Evolutionary conservation across 306 rosid genomes (phyloP).

Genomic region (Astragalus glycyphyllos): DNA sequence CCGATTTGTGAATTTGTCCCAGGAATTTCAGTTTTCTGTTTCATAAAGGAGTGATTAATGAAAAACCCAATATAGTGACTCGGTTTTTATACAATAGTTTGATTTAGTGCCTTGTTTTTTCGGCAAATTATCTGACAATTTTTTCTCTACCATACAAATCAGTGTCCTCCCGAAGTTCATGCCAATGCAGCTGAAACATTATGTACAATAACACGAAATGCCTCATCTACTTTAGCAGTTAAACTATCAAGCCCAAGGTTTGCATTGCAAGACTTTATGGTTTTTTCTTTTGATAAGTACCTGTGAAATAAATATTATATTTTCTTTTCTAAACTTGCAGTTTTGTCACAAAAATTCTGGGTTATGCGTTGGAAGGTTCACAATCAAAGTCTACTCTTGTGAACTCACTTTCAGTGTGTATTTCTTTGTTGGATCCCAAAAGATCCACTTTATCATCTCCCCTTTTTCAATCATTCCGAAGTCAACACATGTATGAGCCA

Average conservation of each 20-base stretch:
- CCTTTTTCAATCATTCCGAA: slow-evolving; percentile 86
- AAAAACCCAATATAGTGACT: slow-evolving; percentile 14
- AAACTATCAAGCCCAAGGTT: slow-evolving; percentile 97
- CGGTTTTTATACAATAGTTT: slow-evolving; percentile 18
- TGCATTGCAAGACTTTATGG: slow-evolving; percentile 41
- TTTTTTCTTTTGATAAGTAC: not conserved
- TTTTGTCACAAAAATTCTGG: slow-evolving; percentile 77
- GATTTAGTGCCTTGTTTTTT: slow-evolving; percentile 2
- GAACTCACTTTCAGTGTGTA: slow-evolving; percentile 89
- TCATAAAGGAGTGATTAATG: not conserved
- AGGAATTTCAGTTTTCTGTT: not conserved
- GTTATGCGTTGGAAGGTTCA: slow-evolving; percentile 92
- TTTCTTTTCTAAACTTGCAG: slow-evolving; percentile 55
- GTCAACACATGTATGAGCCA: slow-evolving; percentile 86
- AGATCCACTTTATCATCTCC: slow-evolving; percentile 70
- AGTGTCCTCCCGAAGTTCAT: slow-evolving; percentile 95
- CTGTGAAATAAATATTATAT: slow-evolving; percentile 24
- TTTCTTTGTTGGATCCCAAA: slow-evolving; percentile 95
- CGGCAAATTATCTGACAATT: slow-evolving; percentile 40
- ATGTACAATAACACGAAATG: slow-evolving; percentile 84
- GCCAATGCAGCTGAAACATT: slow-evolving; percentile 95
- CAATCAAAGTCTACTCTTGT: slow-evolving; percentile 81
- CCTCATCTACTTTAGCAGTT: slow-evolving; percentile 83
- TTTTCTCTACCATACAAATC: slow-evolving; percentile 46
- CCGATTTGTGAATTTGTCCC: slow-evolving; percentile 28